Percentiles rank a stretch among this genome's conserved stretches.
Evolutionary conservation across 768 basidiomycete genomes (phyloP).

Genomic region (Russula lepida): DNA sequence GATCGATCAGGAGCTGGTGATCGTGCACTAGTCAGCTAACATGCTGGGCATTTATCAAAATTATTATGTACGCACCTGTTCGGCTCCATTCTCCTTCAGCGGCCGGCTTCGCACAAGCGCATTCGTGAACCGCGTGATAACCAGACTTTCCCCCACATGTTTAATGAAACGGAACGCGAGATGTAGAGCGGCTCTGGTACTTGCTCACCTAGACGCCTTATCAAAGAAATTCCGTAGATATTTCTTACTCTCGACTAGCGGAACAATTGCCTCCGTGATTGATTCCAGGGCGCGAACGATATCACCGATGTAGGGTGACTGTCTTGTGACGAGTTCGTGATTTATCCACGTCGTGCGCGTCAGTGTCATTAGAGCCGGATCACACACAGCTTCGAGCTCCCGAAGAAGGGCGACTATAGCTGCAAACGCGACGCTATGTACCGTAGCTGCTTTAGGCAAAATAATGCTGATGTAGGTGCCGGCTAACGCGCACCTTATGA

Average conservation of each 20-base stretch:
- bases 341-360: conserved; percentile 71
- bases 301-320: conserved; percentile 73
- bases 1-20: conserved; percentile 74
- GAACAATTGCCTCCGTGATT: conserved; percentile 68
- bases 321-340: conserved; percentile 77
- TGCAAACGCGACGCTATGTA: conserved; percentile 66
- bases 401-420: conserved; percentile 72
- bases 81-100: conserved; percentile 86
- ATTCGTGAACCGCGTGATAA: conserved; percentile 83
- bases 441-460: not conserved
- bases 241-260: conserved; percentile 88
- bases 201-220: conserved; percentile 75
- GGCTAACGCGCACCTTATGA: conserved; percentile 57
- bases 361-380: conserved; percentile 70
- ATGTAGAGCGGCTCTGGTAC: conserved; percentile 13
- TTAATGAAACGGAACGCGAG: not conserved
- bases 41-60: not conserved
- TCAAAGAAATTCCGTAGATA: conserved; percentile 90
- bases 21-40: conserved; percentile 12
- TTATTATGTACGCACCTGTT: conserved; percentile 65
- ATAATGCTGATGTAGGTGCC: not conserved
- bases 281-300: conserved; percentile 66
- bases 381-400: conserved; percentile 80
- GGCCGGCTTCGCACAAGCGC: conserved; percentile 86
- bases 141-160: conserved; percentile 40